These are phyloP conservation scores for Peterozyma toletana DNA, from an alignment of 805 yeast genomes.

Conservation along the genomic window DNA sequence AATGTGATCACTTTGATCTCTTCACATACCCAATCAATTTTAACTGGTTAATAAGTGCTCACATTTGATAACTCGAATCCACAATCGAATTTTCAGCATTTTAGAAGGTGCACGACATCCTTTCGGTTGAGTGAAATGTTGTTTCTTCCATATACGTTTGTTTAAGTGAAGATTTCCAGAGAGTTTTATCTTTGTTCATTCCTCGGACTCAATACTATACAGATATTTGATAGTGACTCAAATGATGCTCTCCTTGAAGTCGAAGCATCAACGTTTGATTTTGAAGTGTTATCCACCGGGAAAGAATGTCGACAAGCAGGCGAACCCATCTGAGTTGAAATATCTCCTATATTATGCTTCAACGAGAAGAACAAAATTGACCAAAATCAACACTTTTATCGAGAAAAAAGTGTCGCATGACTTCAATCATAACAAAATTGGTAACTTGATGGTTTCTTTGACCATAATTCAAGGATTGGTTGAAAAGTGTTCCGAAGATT, in stretches of 20 bases:
- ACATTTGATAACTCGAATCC: not conserved
- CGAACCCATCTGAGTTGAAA: conserved; percentile 87
- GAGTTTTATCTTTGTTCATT: too few species aligned
- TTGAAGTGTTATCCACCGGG: conserved; percentile 94
- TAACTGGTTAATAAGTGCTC: too few species aligned
- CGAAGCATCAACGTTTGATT: conserved; percentile 87
- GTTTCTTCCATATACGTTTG: too few species aligned
- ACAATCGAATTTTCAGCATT: not conserved
- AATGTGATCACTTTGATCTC: too few species aligned
- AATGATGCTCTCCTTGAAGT: conserved; percentile 35
- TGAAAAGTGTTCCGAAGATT: conserved; percentile 70
- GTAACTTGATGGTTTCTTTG: conserved; percentile 79
- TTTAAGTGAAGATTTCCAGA: too few species aligned
- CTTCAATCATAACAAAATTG: conserved; percentile 53
- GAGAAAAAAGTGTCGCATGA: conserved; percentile 57
- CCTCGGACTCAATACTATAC: too few species aligned
- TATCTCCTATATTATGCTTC: conserved; percentile 86
- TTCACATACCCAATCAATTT: too few species aligned
- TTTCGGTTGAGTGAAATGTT: too few species aligned
- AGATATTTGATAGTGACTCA: too few species aligned
- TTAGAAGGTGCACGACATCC: too few species aligned
- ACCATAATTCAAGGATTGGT: conserved; percentile 64
- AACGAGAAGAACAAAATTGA: conserved; percentile 80
- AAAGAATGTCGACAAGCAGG: conserved; percentile 76
- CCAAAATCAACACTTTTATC: conserved; percentile 72